Evolutionary conservation across 768 basidiomycete genomes (phyloP), one percentile per base, ranked within the genome.

Genomic region (Agaricus bisporus): DNA sequence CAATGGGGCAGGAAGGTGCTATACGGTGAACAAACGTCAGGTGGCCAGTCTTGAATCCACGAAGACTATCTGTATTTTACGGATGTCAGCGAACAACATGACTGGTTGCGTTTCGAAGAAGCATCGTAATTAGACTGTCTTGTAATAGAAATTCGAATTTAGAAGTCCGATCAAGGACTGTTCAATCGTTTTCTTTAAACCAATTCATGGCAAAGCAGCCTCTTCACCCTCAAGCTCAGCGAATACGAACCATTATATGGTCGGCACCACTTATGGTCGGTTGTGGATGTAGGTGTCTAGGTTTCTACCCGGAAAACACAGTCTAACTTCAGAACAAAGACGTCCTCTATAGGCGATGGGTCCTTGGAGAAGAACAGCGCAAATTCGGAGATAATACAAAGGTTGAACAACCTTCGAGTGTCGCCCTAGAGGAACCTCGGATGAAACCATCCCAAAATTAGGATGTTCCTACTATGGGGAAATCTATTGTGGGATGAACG

Each of bases 241-340:
- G 73, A 39, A 61, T 73, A 59, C 69, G 72, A 17, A 78, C 74
- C 25, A 77, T 88, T 55, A 82, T 88, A 41, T 70, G 85, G 38
- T 74, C 84, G 0, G 58, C 82, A 11, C 86, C 86, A 3, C 75
- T 88, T 41, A 81, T 87, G 47, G 81, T 75, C 25, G 84, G 78
- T 5, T 80, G 80, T 11, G 78, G 82, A 46, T 76, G 86, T 88
- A 52, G 56, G 81, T 73, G 10, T 6, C 39, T 28, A 20, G 17
- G 52, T 15, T 42, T 49, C 41, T 45, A 37, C 60, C 28, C 20
- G 44, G 28, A 12, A 50, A 41, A 37, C 43, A 20, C 17, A 56
- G 15, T 32, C 18, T 45, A 5, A 41, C 8, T 6, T 32, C 32
- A 32, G 11, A 11, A 43, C 22, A 36, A 58, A 88, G 87, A 78